These are phyloP conservation scores for Filobasidium uniguttulatum DNA, from an alignment of 1,284 basidiomycete species.

Conservation along the genomic window DNA sequence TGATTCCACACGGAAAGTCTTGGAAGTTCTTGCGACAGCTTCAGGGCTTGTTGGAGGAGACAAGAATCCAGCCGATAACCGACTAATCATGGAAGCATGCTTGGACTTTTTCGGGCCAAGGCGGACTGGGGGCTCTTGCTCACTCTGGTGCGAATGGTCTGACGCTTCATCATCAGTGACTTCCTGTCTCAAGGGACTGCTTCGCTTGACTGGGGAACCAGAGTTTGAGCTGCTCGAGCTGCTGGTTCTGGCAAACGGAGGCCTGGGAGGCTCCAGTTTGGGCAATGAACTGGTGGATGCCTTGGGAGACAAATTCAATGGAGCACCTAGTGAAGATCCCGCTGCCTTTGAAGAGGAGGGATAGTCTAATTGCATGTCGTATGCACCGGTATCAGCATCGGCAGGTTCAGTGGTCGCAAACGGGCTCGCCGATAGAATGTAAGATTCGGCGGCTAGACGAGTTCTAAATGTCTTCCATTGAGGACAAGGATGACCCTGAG, in stretches of 20 bases:
- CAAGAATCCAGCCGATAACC: neutral
- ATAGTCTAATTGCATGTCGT: conserved; percentile 11
- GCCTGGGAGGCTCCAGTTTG: conserved; percentile 9
- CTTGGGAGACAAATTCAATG: conserved; percentile 7
- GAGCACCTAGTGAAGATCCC: conserved; percentile 2
- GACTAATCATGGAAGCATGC: neutral
- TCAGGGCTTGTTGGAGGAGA: conserved; percentile 4
- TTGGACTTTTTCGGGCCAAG: neutral
- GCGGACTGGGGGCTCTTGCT: too few relatives aligned
- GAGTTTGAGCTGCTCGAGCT: conserved; percentile 4
- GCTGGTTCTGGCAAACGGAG: conserved; percentile 10
- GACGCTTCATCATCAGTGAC: conserved; percentile 13
- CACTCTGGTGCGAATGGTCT: neutral
- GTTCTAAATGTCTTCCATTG: conserved; percentile 15
- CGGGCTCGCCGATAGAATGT: neutral
- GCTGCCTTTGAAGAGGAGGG: neutral
- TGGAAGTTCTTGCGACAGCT: neutral
- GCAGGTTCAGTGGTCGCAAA: conserved; percentile 8
- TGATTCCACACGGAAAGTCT: neutral
- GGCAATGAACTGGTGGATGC: conserved; percentile 7
- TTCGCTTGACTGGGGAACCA: conserved; percentile 4
- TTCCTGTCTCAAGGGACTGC: conserved; percentile 14
- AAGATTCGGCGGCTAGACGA: conserved; percentile 13
- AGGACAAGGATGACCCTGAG: conserved; percentile 6
- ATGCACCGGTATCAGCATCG: conserved; percentile 5